Base-by-base conservation (phyloP, 2,329 filamentous ascomycete species). In the Beauveria pseudobassiana region DNA sequence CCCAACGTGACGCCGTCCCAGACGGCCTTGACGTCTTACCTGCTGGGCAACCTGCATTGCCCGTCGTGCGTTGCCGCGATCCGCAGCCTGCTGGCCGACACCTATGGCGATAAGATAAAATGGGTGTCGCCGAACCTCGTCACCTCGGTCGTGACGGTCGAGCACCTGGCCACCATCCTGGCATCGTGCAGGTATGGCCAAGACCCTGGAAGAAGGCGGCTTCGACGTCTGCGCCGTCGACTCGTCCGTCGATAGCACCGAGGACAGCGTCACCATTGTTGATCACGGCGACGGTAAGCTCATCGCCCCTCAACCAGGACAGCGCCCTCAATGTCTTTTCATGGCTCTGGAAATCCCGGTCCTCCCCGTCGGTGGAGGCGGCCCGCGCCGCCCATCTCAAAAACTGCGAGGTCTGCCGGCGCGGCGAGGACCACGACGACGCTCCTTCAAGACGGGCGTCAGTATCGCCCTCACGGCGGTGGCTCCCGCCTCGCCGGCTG, bases 41-140 rank as follows among this genome's bases (percentile, higher is more conserved):
- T 91, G 64, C 77, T 92, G 67, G 83, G 81, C 64, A 91, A 92
- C 72, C 79, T 92, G n/a, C 89, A 92, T 74, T 91, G 89, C 75
- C 86, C 88, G 16, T 89, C 87, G 63, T 92, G 89, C 72, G 84
- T 90, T 55, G 81, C 83, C 42, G 79, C 81, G 66, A 90, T 92
- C 69, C 80, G 85, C 68, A 76, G 81, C 59, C 79, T 82, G 63
- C 75, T 91, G 63, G 77, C 71, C 63, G 78, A 77, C 50, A 72
- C 72, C 22, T 82, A 75, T 66, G 69, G 67, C 59, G 72, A 69
- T 75, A 82, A 70, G 69, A 76, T 77, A 76, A 77, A 69, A 60
- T 85, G 83, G 75, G 82, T 90, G 34, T 87, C 86, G 64, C 83
- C 87, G 63, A 90, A 89, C 65, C 83, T 91, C 64, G 82, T 91